Conservation (phyloP, 148 eudicot genomes). For the Rhododendron vialii region DNA sequence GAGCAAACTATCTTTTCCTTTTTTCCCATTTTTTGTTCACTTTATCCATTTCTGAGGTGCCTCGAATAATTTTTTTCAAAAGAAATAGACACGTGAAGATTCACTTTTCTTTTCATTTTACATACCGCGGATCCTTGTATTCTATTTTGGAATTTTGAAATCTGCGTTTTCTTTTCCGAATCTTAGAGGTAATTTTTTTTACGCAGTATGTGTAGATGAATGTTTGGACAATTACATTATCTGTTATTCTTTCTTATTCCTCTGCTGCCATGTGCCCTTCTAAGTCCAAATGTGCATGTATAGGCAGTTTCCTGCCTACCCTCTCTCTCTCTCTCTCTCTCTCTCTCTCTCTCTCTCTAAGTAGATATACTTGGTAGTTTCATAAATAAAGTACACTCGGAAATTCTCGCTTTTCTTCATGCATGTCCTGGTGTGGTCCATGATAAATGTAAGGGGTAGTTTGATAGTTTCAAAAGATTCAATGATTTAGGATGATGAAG, state of each 20-base stretch:
- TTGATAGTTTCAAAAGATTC: too few relatives aligned
- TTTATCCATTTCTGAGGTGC: neutral
- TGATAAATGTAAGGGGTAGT: too few relatives aligned
- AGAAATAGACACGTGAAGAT: neutral
- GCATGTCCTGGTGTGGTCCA: neutral
- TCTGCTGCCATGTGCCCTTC: neutral
- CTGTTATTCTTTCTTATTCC: neutral
- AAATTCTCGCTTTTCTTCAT: neutral
- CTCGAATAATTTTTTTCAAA: neutral
- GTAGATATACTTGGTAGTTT: neutral
- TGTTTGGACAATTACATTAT: neutral
- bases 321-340: neutral
- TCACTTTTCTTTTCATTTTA: neutral
- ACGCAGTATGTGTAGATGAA: neutral
- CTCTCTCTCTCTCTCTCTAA: neutral
- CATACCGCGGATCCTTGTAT: neutral
- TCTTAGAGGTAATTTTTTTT: neutral
- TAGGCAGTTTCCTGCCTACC: neutral
- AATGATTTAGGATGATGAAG: too few relatives aligned
- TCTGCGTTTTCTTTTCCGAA: neutral
- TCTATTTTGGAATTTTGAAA: neutral
- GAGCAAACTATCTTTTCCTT: neutral
- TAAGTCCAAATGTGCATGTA: neutral
- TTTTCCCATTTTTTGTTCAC: neutral
- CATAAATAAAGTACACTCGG: neutral